A percentile compares a stretch with the other conserved stretches of the same genome.
Evolutionary conservation across 2,329 filamentous ascomycete genomes (phyloP).

Genomic region (Cordyceps cateniannulata): DNA sequence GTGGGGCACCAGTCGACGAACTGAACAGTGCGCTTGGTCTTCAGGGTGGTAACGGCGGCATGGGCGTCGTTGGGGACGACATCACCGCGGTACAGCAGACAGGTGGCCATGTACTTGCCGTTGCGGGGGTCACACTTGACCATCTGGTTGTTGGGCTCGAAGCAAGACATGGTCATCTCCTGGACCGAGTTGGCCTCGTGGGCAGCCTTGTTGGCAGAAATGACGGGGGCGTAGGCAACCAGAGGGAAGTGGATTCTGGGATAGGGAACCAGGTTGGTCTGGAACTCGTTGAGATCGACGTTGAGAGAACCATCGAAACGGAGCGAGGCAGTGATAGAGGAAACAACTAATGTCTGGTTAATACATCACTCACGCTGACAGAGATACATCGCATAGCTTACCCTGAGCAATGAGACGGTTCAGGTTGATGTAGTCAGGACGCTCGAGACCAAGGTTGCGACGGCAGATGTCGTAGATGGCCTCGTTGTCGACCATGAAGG

Average conservation of each 20-base stretch:
- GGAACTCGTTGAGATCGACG: conserved; percentile 99
- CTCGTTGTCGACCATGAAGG: conserved; percentile 99
- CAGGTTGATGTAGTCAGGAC: conserved; percentile 96
- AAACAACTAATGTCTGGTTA: conserved; percentile 62
- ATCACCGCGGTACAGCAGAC: conserved; percentile 95
- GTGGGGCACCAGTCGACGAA: conserved; percentile 99
- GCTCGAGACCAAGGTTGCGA: conserved; percentile 93
- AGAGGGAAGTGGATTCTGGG: conserved; percentile 99
- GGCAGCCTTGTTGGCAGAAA: conserved; percentile 90
- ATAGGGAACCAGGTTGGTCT: conserved; percentile 99
- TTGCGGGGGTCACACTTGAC: conserved; percentile 98
- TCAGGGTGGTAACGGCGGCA: conserved; percentile 86
- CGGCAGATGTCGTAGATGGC: conserved; percentile 99
- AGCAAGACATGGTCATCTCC: conserved; percentile 98
- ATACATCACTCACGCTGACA: conserved; percentile 2
- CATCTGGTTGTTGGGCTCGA: conserved; percentile 99
- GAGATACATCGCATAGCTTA: conserved; percentile 30
- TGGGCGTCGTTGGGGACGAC: conserved; percentile 96
- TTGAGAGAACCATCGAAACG: conserved; percentile 98
- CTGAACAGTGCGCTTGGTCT: conserved; percentile 99
- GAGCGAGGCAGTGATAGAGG: conserved; percentile 95
- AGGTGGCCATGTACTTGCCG: conserved; percentile 99
- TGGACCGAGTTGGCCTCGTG: conserved; percentile 98
- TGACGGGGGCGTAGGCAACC: conserved; percentile 89
- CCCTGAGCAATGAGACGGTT: conserved; percentile 98